phyloP scores from a whole-genome alignment of 2,329 filamentous ascomycete species.

The Lachnellula arida region DNA sequence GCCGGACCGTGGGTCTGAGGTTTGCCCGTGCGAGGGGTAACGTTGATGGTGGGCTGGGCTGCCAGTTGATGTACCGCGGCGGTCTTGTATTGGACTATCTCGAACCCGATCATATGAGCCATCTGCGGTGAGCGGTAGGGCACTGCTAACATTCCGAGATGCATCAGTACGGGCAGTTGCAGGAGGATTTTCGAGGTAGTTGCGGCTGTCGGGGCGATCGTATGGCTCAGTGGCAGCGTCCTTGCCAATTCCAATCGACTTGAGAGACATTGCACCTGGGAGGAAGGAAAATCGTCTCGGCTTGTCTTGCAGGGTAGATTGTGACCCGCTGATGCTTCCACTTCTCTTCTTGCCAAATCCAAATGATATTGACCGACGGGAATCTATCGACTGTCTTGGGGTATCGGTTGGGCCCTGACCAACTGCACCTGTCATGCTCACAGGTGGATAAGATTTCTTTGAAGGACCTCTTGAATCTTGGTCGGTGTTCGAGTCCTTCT shows the following conservation, averaged over 20 bases:
- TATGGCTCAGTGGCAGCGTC: constrained; percentile 34
- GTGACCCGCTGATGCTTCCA: constrained; percentile 58
- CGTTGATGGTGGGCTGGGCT: constrained; percentile 38
- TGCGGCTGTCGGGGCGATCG: constrained; percentile 22
- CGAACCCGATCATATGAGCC: constrained; percentile 25
- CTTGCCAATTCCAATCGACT: constrained; percentile 57
- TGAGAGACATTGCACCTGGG: constrained; percentile 59
- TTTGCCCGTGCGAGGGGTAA: constrained; percentile 18
- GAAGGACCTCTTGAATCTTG: constrained; percentile 41
- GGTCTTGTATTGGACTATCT: constrained; percentile 32
- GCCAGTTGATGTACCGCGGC: constrained; percentile 36
- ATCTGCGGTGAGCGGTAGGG: constrained; percentile 20
- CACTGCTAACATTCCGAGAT: constrained; percentile 21
- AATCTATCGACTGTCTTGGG: constrained; percentile 63
- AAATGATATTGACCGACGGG: constrained; percentile 66
- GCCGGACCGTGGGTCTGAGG: constrained; percentile 20
- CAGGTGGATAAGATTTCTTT: constrained; percentile 72
- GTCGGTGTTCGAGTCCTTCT: constrained; percentile 31
- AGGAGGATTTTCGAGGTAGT: constrained; percentile 23
- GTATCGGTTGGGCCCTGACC: constrained; percentile 30
- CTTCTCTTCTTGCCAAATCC: constrained; percentile 67
- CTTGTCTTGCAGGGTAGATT: constrained; percentile 48
- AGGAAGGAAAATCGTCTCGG: constrained; percentile 68
- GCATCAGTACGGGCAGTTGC: constrained; percentile 15
- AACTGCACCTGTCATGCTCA: constrained; percentile 75